Base-by-base conservation (phyloP, 164 flowering plant genomes). In the Santalum album region DNA sequence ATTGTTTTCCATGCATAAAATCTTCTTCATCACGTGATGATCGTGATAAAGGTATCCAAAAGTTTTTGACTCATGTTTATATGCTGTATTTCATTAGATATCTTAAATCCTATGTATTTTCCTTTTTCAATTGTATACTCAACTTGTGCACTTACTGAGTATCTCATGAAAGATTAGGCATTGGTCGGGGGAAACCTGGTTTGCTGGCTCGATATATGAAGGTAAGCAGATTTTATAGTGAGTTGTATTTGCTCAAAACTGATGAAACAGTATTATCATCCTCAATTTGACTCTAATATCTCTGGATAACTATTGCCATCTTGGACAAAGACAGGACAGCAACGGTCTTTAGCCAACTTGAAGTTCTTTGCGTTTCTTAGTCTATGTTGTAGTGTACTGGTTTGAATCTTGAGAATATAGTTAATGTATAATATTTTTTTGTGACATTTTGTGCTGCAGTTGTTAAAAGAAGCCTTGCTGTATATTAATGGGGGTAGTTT, bases 1-100 rank as follows among this genome's bases (percentile, higher is more conserved):
- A 94, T 66, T 94, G 99, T 65, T 78, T 90, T 58, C 99, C 97
- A 12, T 94, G 97, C 59, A 66, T 87, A 42, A 87, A 81, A 69
- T 26, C 65, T n/a, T 57, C 73, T 42, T 57, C 78, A 49, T 55
- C 83, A 42, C 47, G 62, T 44, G 55, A 60, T 46, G 78, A 73
- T 51, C 56, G 78, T 49, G 78, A 71, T 49, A 74, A 75, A 72
- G 86, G 91, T 87, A 69, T 40, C 19, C 59, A 22, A 16, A 27
- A 32, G 61, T n/a, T n/a, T n/a, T n/a, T n/a, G n/a, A n/a, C 38
- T 47, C 47, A 47, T 49, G 23, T 44, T 53, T 23, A 1, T 51
- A 46, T 40, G 40, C 25, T 59, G 27, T 25, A 39, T 20, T 21
- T 10, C 19, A n/a, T n/a, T n/a, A n/a, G n/a, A n/a, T n/a, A n/a